These are phyloP conservation scores for Leishmania martiniquensis DNA, from an alignment of 208 protist species.

Conservation along the genomic window DNA sequence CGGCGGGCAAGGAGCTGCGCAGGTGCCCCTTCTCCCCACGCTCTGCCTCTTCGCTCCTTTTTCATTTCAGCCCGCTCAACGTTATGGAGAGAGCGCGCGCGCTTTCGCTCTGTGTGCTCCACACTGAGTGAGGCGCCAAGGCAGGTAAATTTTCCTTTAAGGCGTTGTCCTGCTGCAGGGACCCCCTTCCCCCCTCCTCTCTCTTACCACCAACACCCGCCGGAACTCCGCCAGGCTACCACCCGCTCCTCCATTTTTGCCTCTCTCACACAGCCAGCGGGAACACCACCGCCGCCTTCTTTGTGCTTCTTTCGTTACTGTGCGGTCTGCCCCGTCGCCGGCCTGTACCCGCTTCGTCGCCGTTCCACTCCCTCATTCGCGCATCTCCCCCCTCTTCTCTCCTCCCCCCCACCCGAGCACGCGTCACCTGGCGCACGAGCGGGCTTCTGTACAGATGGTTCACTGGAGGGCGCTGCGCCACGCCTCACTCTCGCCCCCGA, in stretches of 20 bases:
- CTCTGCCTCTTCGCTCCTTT: neutral
- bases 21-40: neutral
- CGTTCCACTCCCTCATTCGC: neutral
- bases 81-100: neutral
- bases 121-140: neutral
- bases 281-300: neutral
- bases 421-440: neutral
- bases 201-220: neutral
- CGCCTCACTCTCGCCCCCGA: no score
- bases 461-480: neutral
- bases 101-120: neutral
- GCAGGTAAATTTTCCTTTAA: neutral
- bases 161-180: no score
- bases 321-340: no score
- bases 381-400: neutral
- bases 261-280: neutral
- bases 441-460: neutral
- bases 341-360: neutral
- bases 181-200: no score
- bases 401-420: neutral
- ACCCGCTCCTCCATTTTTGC: neutral
- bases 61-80: neutral
- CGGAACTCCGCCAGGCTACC: no score
- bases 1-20: neutral
- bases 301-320: neutral